Percentiles rank a stretch among this genome's conserved stretches.
phyloP scores from a whole-genome alignment of 805 yeast species.

The Teunomyces barrocoloradensis region DNA sequence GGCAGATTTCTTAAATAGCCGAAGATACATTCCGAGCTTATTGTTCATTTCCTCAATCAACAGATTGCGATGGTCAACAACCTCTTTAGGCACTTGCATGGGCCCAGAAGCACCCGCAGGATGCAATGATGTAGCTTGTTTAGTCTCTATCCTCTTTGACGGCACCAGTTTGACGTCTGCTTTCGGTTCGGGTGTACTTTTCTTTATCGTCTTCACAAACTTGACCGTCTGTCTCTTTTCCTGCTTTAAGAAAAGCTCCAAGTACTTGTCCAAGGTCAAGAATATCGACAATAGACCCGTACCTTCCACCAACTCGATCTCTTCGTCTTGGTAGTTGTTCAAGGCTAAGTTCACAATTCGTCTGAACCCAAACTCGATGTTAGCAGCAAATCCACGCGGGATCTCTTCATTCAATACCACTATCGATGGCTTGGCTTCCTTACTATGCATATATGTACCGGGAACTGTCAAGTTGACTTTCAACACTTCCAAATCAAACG shows the following conservation, averaged over 20 bases:
- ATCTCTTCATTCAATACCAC: conserved; percentile 63
- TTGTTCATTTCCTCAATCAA: conserved; percentile 25
- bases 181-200: conserved; percentile 2
- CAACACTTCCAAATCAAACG: conserved; percentile 57
- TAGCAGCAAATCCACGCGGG: conserved; percentile 64
- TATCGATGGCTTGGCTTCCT: conserved; percentile 45
- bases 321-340: conserved; percentile 19
- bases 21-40: conserved; percentile 21
- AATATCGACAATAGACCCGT: conserved; percentile 55
- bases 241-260: conserved; percentile 57
- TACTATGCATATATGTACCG: conserved; percentile 46
- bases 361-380: conserved; percentile 64
- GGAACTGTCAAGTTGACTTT: conserved; percentile 57
- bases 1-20: conserved; percentile 13
- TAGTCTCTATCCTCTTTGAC: not conserved
- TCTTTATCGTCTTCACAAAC: conserved; percentile 41
- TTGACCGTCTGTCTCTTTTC: conserved; percentile 63
- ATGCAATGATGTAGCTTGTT: not conserved
- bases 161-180: not conserved
- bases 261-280: conserved; percentile 51
- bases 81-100: conserved; percentile 8
- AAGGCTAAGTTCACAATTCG: conserved; percentile 35
- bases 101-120: not conserved
- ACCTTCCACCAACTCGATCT: conserved; percentile 40
- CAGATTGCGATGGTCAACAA: conserved; percentile 12